Base-by-base conservation (phyloP, 208 protist genomes). In the Vickermania spadyakhi region DNA sequence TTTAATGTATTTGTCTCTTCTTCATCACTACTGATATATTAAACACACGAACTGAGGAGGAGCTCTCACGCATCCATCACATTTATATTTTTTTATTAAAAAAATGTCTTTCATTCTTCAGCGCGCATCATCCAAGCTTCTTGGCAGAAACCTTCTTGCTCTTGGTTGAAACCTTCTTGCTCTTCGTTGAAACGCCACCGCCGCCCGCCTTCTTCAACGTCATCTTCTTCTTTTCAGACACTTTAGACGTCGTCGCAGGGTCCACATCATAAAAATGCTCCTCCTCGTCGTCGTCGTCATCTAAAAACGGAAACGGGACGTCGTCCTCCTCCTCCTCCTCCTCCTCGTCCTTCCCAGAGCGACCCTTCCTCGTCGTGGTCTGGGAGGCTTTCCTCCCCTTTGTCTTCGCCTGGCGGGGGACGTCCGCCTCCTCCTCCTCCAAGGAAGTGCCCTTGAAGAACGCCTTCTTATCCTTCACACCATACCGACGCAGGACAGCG, bases 371-470 rank as follows among this genome's bases (percentile, higher is more conserved):
- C 60, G 36, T 64, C 28, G 52, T 25, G 27, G 11, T 7, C 5
- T 29, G 14, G 25, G 54, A 59, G 18, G 64, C 60, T 0, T 67
- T 68, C 2, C 66, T 63, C 28, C 64, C 68, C 26, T 68, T 14
- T 28, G 30, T 59, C 55, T 56, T 56, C 11, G 13, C 41, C 13
- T 11, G 41, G 13, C 13, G 11, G 41, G 41, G 11, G 41, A 18
- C 14, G 13, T 7, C 56, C 53, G 56, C 69, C 57, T 71, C 71
- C 60, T 78, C 71, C 2, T 75, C 74, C 60, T 71, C 81, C 26
- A 91, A 57, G 28, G 84, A 86, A 5, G 87, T 94, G 13, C 83
- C 83, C 66, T 84, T 89, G 67, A 94, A 94, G 77, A 82, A 91
- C 28, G 56, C 65, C 27, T 62, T 68, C 75, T 90, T 89, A 66